Percentiles rank a stretch among this genome's conserved stretches.
These are phyloP conservation scores for Calophaca sinica DNA, from an alignment of 306 rosid genomes.

Conservation along the genomic window DNA sequence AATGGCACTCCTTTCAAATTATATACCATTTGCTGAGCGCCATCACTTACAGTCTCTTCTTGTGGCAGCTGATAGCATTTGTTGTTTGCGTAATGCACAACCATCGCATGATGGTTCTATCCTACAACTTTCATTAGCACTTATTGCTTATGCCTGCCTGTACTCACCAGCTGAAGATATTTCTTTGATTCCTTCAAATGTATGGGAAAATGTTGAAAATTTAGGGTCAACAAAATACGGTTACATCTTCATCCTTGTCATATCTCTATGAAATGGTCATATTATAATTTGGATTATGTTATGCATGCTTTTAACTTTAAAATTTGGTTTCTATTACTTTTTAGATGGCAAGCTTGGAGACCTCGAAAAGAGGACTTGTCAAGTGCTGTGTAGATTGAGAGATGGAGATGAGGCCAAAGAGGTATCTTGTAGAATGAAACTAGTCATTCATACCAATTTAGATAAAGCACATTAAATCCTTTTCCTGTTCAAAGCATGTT, in stretches of 20 bases:
- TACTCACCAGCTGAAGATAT: constrained; percentile 80
- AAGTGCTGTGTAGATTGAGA: constrained; percentile 75
- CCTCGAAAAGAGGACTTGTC: constrained; percentile 82
- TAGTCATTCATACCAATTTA: constrained; percentile 21
- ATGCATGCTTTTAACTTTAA: constrained; percentile 21
- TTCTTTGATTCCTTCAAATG: constrained; percentile 76
- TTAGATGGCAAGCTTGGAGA: constrained; percentile 75
- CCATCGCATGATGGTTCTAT: constrained; percentile 71
- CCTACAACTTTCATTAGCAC: constrained; percentile 80
- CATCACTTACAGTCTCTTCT: constrained; percentile 81
- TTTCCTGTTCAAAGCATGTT: constrained; percentile 11
- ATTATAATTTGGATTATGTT: constrained; percentile 29
- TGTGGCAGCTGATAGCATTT: constrained; percentile 69
- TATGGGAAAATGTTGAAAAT: constrained; percentile 78
- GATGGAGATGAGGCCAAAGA: constrained; percentile 76
- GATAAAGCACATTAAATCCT: constrained; percentile 4
- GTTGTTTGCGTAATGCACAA: constrained; percentile 62
- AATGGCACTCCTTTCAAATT: constrained; percentile 77
- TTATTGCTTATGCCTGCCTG: constrained; percentile 83
- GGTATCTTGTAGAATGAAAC: constrained; percentile 58
- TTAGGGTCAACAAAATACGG: constrained; percentile 72
- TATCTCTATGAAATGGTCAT: constrained; percentile 28
- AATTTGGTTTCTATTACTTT: constrained; percentile 40
- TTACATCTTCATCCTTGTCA: constrained; percentile 41
- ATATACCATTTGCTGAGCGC: constrained; percentile 77